These are phyloP conservation scores for barley (Hordeum vulgare) DNA, from an alignment of 176 grass and related monocot genomes.

Conservation along the genomic window DNA sequence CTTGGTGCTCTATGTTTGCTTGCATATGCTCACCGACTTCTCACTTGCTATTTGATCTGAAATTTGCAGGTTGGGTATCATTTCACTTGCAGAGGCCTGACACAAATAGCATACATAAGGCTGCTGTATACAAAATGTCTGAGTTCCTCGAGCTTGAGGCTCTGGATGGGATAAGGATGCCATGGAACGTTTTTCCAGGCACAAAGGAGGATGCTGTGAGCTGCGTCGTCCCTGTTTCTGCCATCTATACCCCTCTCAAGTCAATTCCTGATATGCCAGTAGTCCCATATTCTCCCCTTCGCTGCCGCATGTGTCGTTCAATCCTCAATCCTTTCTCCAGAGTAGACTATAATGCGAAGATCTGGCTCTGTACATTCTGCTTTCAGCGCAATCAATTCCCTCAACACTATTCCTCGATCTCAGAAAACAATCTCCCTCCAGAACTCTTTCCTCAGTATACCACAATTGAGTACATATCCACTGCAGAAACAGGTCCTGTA, in stretches of 20 bases:
- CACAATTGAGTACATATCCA: conserved; percentile 72
- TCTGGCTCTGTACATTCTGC: conserved; percentile 49
- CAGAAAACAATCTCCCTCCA: conserved; percentile 59
- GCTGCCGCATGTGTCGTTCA: conserved; percentile 81
- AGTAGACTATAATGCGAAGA: conserved; percentile 75
- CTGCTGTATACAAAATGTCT: conserved; percentile 45
- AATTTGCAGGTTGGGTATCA: conserved; percentile 17
- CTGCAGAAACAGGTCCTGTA: conserved; percentile 38
- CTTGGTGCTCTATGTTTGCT: neutral
- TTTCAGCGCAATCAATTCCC: conserved; percentile 78
- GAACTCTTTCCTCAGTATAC: conserved; percentile 72
- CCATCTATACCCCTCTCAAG: conserved; percentile 83
- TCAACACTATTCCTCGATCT: conserved; percentile 52
- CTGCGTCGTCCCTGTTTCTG: conserved; percentile 69
- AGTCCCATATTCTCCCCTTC: conserved; percentile 70
- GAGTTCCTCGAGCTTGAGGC: conserved; percentile 77
- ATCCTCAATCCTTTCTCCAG: conserved; percentile 83
- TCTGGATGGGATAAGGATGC: conserved; percentile 80
- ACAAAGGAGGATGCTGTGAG: conserved; percentile 52
- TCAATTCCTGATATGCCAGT: conserved; percentile 42
- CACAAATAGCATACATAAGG: neutral
- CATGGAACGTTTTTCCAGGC: conserved; percentile 90
- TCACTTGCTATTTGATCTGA: neutral
- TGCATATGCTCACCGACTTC: neutral
- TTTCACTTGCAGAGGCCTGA: conserved; percentile 10